These are phyloP conservation scores for Aspergillus biplanus DNA, from an alignment of 495 filamentous ascomycete genomes.

Conservation along the genomic window DNA sequence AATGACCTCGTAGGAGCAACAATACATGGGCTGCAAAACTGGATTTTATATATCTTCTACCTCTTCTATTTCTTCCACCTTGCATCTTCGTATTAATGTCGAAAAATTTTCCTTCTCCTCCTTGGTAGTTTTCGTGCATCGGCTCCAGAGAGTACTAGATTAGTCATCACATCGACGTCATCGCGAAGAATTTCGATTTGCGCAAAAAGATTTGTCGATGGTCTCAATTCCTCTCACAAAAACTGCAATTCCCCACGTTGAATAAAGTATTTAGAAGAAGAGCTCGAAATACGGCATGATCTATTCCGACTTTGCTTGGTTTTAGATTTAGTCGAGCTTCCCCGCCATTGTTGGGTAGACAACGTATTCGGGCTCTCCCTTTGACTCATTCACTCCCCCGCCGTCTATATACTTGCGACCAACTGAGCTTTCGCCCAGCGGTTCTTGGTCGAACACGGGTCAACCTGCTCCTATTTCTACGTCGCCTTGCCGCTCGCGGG, in stretches of 20 bases:
- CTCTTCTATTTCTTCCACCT: too few species aligned
- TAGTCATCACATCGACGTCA: slow-evolving; percentile 33
- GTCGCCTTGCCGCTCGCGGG: slow-evolving; percentile 39
- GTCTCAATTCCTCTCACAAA: neutral
- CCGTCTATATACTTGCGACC: neutral
- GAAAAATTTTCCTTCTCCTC: too few species aligned
- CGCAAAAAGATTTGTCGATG: slow-evolving; percentile 4
- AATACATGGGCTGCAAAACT: too few species aligned
- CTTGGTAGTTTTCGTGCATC: too few species aligned
- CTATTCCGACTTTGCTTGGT: too few species aligned
- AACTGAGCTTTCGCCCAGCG: neutral
- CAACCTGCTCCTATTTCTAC: slow-evolving; percentile 37
- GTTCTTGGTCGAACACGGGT: slow-evolving; percentile 2
- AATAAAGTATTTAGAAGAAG: neutral
- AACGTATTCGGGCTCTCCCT: neutral
- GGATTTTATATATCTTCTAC: too few species aligned
- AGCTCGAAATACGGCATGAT: neutral
- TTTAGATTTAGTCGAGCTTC: too few species aligned
- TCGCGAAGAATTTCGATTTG: slow-evolving; percentile 27
- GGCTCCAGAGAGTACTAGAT: slow-evolving; percentile 8
- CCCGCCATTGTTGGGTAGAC: neutral
- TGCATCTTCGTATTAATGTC: too few species aligned
- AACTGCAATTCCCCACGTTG: neutral
- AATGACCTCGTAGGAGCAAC: too few species aligned
- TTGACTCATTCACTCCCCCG: neutral